Conservation (phyloP, 2,329 filamentous ascomycete genomes). For the Colletotrichum sp. region DNA sequence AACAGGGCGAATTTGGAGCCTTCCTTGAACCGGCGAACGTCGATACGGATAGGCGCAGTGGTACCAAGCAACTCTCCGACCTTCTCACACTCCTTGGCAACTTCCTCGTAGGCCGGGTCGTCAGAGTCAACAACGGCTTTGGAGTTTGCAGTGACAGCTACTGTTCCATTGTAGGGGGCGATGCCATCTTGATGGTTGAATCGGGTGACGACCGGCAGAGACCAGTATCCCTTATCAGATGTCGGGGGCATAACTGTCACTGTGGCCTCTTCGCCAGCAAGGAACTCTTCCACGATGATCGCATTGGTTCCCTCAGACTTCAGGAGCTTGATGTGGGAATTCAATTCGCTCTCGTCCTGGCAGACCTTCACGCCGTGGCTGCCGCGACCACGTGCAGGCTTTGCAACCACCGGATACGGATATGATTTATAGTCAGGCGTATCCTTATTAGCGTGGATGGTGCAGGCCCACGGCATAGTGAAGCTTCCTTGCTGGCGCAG, state of each 20-base stretch:
- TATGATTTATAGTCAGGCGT: neutral
- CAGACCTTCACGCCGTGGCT: neutral
- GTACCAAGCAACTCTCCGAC: conserved; percentile 42
- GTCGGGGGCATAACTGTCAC: conserved; percentile 50
- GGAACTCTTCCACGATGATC: neutral
- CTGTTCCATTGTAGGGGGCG: conserved; percentile 52
- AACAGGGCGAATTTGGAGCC: conserved; percentile 48
- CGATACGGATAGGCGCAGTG: conserved; percentile 51
- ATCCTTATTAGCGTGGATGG: neutral
- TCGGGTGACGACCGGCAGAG: conserved; percentile 47
- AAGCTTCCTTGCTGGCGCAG: neutral
- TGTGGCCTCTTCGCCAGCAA: neutral
- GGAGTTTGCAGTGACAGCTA: conserved; percentile 54
- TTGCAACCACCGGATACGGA: neutral
- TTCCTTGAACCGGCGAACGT: conserved; percentile 43
- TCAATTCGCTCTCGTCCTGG: neutral
- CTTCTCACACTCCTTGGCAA: conserved; percentile 41
- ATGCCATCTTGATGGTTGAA: conserved; percentile 53
- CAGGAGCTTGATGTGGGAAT: neutral
- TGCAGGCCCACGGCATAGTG: neutral
- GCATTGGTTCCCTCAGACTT: neutral
- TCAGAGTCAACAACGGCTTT: conserved; percentile 32
- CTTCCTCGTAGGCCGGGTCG: conserved; percentile 34
- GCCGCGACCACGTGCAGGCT: neutral
- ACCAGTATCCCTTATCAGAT: conserved; percentile 30